Evolutionary conservation across 208 protist species (phyloP), one percentile per base, ranked within the genome.

Genomic region (Naegleria fowleri): DNA sequence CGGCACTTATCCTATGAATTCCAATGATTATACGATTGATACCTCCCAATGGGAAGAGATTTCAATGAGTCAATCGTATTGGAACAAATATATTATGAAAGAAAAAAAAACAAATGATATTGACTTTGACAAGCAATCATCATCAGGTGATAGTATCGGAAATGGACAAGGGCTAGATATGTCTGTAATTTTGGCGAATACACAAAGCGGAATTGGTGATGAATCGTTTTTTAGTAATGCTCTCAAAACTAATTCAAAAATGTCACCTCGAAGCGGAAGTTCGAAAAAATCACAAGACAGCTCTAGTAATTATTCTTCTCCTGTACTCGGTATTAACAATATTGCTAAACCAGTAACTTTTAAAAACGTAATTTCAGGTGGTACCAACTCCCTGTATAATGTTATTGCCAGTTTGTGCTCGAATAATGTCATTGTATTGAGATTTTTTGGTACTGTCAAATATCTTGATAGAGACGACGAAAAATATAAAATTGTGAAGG

Each of bases 391-490:
- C 7, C n/a, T 85, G 5, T 85, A 85, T 85, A 16, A 85, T 43
- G 79, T 85, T 15, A 85, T 85, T 43, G 36, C 36, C 22, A 43
- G 36, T 43, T 43, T 85, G 36, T 85, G 79, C 22, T 85, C 79
- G 36, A 85, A 85, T 85, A 43, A 85, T 85, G 79, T 85, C 9
- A 85, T 85, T 43, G 9, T 85, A 19, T 11, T 85, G n/a, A 43
- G 36, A 29, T 85, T 85, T 85, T 19, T 85, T 43, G 79, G 79
- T 43, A 43, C 13, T 43, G 36, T 43, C 4, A 43, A 19, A 43
- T 29, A 43, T 43, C 15, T 43, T 5, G 36, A 43, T 9, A 43
- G 15, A 85, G 36, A 85, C 22, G 36, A 85, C 43, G 22, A 40
- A 83, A 39, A 83, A 83, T n/a, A 83, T n/a, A 40, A 39, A 83